Base-by-base conservation (phyloP, 2,329 filamentous ascomycete genomes). In the Huntiella decipiens region DNA sequence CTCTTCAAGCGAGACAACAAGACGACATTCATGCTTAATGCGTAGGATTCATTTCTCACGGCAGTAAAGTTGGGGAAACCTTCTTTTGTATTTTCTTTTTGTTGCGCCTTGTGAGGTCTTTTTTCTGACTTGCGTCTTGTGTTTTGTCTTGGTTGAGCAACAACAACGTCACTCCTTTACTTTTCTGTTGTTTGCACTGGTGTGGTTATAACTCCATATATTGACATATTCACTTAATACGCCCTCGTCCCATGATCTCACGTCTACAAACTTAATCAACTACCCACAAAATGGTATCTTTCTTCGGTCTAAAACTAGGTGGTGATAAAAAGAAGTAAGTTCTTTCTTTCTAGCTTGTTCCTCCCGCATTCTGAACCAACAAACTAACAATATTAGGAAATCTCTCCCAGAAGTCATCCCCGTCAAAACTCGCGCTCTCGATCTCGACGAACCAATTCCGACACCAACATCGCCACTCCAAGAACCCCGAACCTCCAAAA, bases 321-420 rank as follows among this genome's bases (percentile, higher is more conserved):
- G 63, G 64, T 53, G 68, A 70, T 51, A 73, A 67, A 60, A 74
- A 74, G 58, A 73, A 70, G 65, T 67, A 60, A 64, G 69, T 64
- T 57, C 54, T 38, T 31, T 28, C 19, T 37, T 13, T 36, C 12
- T 13, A 16, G 35, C 22, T 13, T 16, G 13, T 15, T 19, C n/a
- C 34, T 31, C 7, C 12, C 10, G 12, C 19, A 17, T 31, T 15
- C n/a, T 6, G 12, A 34, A 28, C 44, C 33, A 7, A 42, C 16
- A 40, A 16, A 15, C 17, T 16, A 7, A n/a, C 19, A 10, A 34
- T 17, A 34, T 5, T 46, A 49, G 47, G 34, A 49, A 49, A 38
- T 19, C 43, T 16, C 32, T 39, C 11, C 37, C 47, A 2, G 43
- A 45, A 13, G 37, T 36, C 12, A 17, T 28, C 11, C 13, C 28